Evolutionary conservation across 768 basidiomycete species (phyloP).

Genomic region (Pholiota microspora): DNA sequence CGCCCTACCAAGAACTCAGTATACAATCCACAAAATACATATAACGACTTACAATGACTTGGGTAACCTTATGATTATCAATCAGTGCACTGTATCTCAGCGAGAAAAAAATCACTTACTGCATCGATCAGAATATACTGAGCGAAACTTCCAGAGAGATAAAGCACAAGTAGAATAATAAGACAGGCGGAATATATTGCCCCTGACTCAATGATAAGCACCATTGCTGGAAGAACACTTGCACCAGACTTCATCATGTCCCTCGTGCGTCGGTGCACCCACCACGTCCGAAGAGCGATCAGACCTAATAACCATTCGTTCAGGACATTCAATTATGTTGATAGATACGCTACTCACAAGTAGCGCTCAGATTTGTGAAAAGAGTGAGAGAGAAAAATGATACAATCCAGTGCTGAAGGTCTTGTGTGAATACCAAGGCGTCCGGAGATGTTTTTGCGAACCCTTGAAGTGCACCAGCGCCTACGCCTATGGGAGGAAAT

Average conservation of each 20-base stretch:
- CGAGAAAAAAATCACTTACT: slow-evolving; percentile 4
- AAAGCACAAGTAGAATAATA: slow-evolving; percentile 9
- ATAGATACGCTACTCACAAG: slow-evolving; percentile 2
- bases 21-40: too few species aligned
- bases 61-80: slow-evolving; percentile 4
- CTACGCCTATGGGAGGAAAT: slow-evolving; percentile 5
- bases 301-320: neutral
- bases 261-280: slow-evolving; percentile 2
- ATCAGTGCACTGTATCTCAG: neutral
- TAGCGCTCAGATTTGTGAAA: slow-evolving; percentile 12
- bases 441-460: slow-evolving; percentile 9
- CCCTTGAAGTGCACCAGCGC: slow-evolving; percentile 10
- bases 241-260: neutral
- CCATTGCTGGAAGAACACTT: slow-evolving; percentile 10
- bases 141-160: slow-evolving; percentile 9
- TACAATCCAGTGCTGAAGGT: slow-evolving; percentile 10
- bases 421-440: slow-evolving; percentile 8
- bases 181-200: slow-evolving; percentile 13
- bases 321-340: neutral
- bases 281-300: slow-evolving; percentile 11
- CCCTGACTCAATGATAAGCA: slow-evolving; percentile 14
- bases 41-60: slow-evolving; percentile 12
- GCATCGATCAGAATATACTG: slow-evolving; percentile 15
- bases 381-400: slow-evolving; percentile 13
- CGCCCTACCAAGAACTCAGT: too few species aligned